Conservation (phyloP, 148 eudicot species). For the Vaccinium myrtillus region DNA sequence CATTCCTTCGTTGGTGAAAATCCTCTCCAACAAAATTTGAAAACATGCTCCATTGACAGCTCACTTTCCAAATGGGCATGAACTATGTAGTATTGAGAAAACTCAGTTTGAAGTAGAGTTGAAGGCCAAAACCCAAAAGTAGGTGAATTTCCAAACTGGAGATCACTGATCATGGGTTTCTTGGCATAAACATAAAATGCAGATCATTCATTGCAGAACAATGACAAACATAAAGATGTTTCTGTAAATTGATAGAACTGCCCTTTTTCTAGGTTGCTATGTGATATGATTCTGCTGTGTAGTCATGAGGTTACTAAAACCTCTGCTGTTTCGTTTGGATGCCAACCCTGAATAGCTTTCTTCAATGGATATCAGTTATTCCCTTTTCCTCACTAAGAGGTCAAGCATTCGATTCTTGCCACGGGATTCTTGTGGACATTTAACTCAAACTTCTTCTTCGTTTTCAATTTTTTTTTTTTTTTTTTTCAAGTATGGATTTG, state of each 20-base stretch:
- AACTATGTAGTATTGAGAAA: neutral
- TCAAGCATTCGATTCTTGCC: neutral
- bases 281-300: neutral
- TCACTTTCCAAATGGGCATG: neutral
- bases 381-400: neutral
- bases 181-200: conserved; percentile 2
- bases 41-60: neutral
- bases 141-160: neutral
- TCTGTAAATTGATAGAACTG: neutral
- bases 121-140: neutral
- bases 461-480: neutral
- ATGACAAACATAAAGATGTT: neutral
- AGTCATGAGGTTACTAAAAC: neutral
- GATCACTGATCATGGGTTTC: neutral
- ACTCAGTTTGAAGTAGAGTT: neutral
- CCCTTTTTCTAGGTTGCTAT: neutral
- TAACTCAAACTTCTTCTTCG: neutral
- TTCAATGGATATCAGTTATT: neutral
- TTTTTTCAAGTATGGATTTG: neutral
- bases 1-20: neutral
- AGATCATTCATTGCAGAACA: neutral
- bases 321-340: neutral
- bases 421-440: neutral
- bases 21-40: neutral
- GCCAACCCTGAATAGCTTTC: neutral